Conservation (phyloP, 2,329 filamentous ascomycete species). For the Lecanosticta acicola region DNA sequence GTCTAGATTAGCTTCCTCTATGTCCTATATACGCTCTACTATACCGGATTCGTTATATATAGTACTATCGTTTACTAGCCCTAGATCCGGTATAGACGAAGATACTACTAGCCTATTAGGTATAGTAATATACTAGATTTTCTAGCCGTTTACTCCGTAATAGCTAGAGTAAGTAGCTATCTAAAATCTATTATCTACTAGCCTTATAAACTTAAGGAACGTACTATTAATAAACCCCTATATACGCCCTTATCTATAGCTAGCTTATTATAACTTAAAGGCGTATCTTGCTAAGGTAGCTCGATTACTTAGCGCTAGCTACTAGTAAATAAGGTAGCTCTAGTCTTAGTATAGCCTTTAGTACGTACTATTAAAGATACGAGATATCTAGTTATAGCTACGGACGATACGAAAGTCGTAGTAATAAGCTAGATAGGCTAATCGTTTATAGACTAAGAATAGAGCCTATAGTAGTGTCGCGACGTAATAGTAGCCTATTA, state of each 20-base stretch:
- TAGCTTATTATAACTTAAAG: not conserved
- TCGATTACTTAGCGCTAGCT: not conserved
- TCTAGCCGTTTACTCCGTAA: constrained; percentile 1
- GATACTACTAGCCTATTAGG: not conserved
- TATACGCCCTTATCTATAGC: not conserved
- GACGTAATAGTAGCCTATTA: not conserved
- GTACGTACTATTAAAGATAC: not conserved
- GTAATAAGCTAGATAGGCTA: not conserved
- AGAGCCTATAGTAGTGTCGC: not conserved
- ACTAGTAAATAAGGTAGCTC: not conserved
- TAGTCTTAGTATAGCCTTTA: not conserved
- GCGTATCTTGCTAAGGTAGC: not conserved
- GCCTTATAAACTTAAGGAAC: constrained; percentile 2
- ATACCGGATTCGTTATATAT: not conserved
- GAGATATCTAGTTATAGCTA: not conserved
- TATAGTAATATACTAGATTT: not conserved
- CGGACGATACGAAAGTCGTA: not conserved
- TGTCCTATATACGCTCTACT: not conserved
- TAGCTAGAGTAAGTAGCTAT: not conserved
- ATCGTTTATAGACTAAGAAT: not conserved
- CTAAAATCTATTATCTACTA: not conserved
- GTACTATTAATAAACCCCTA: constrained; percentile 1
- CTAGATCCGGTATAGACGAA: not conserved
- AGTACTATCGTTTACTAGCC: not conserved
- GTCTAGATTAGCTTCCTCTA: not conserved